phyloP scores from a whole-genome alignment of 2,329 filamentous ascomycete genomes.

The Cordyceps javanica region DNA sequence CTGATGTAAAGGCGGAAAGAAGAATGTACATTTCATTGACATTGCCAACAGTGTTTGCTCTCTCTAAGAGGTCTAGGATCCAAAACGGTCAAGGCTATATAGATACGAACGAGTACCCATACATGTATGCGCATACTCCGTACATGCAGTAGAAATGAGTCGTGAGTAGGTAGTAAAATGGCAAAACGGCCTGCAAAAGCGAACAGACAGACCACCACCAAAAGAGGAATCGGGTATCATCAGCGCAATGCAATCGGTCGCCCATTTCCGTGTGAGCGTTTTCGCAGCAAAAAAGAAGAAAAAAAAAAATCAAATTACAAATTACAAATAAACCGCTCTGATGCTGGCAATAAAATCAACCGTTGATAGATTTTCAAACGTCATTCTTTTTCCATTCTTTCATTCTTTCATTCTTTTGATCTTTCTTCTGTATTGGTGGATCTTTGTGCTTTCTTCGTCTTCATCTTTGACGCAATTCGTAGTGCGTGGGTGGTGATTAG shows the following conservation, averaged over 20 bases:
- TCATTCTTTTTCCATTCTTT: not conserved
- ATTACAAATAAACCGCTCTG: not conserved
- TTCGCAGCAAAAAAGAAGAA: not conserved
- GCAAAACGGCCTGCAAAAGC: not conserved
- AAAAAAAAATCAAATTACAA: too few relatives aligned
- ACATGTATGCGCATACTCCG: not conserved
- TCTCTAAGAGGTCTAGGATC: too few relatives aligned
- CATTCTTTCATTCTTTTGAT: not conserved
- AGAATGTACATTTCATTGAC: too few relatives aligned
- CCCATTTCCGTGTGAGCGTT: not conserved
- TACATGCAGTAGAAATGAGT: not conserved
- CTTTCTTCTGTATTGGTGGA: not conserved
- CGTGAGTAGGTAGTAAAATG: not conserved
- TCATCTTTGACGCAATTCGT: too few relatives aligned
- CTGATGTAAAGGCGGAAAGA: too few relatives aligned
- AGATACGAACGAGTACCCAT: too few relatives aligned
- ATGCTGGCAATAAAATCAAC: not conserved
- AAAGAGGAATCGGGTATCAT: not conserved
- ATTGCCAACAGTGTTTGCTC: too few relatives aligned
- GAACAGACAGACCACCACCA: not conserved
- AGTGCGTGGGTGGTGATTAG: conserved; percentile 24
- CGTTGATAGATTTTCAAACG: too few relatives aligned
- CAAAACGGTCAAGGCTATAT: too few relatives aligned
- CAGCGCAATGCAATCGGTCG: not conserved
- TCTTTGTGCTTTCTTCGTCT: too few relatives aligned